Conservation (phyloP, 768 basidiomycete genomes). For the Boletus subparvulus region DNA sequence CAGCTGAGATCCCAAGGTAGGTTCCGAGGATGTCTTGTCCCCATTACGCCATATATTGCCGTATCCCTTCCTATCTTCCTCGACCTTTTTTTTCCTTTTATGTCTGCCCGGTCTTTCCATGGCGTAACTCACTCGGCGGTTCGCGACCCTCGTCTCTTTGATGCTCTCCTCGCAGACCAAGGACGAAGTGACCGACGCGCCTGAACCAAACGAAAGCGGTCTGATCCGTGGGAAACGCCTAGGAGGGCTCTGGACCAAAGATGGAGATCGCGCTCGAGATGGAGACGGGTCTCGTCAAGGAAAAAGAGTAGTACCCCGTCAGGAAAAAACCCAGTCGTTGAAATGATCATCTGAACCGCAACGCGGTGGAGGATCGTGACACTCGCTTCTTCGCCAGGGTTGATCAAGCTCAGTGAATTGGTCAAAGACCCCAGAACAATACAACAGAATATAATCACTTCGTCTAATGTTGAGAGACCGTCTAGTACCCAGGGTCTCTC, state of each 20-base stretch:
- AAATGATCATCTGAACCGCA: background rate
- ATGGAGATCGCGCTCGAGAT: slow-evolving; percentile 33
- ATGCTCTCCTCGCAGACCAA: slow-evolving; percentile 98
- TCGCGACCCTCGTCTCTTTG: slow-evolving; percentile 83
- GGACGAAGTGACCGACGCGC: slow-evolving; percentile 75
- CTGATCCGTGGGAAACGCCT: background rate
- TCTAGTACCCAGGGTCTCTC: too few species aligned
- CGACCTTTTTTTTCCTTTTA: background rate
- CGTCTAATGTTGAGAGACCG: too few species aligned
- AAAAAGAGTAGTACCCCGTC: too few species aligned
- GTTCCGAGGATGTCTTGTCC: slow-evolving; percentile 8
- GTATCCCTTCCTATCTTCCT: too few species aligned
- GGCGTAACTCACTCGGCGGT: slow-evolving; percentile 42
- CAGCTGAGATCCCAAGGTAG: slow-evolving; percentile 67
- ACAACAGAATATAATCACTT: too few species aligned
- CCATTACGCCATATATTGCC: too few species aligned
- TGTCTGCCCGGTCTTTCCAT: background rate
- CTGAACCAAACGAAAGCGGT: slow-evolving; percentile 16
- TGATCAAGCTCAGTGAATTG: too few species aligned
- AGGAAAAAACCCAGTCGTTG: too few species aligned
- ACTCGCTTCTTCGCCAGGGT: too few species aligned
- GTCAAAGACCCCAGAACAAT: too few species aligned
- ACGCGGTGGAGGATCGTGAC: too few species aligned
- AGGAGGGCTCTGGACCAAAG: slow-evolving; percentile 32
- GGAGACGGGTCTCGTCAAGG: slow-evolving; percentile 18